These are phyloP conservation scores for Hirschfeldia incana DNA, from an alignment of 345 rosid species.

Conservation along the genomic window DNA sequence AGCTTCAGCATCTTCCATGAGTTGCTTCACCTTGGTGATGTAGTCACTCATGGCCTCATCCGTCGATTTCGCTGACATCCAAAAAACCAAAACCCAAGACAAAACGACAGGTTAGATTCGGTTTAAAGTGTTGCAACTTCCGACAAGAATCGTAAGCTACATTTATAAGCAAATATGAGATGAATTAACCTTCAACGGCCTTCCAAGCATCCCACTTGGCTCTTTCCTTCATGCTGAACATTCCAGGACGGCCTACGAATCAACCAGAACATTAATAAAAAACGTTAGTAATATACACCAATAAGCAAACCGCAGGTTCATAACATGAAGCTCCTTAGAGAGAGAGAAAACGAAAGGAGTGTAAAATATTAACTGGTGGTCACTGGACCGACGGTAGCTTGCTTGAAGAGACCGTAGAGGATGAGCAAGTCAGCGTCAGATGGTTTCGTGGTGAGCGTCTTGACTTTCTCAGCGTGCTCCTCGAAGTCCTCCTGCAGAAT, in stretches of 20 bases:
- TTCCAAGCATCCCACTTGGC: slow-evolving; percentile 99
- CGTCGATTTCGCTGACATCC: slow-evolving; percentile 55
- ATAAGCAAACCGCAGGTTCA: neutral
- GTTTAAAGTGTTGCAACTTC: neutral
- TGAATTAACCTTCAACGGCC: slow-evolving; percentile 75
- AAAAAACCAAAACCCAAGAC: neutral
- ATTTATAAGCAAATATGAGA: neutral
- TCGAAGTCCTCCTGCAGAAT: slow-evolving; percentile 71
- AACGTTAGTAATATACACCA: neutral
- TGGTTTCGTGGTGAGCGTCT: slow-evolving; percentile 57
- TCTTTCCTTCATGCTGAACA: slow-evolving; percentile 73
- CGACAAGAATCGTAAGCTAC: neutral
- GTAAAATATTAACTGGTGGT: slow-evolving; percentile 53
- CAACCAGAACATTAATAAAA: neutral
- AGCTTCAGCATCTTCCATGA: slow-evolving; percentile 61
- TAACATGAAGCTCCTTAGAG: neutral
- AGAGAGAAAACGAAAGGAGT: neutral
- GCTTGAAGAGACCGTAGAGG: slow-evolving; percentile 84
- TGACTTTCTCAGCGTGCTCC: slow-evolving; percentile 65
- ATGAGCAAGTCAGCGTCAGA: slow-evolving; percentile 71
- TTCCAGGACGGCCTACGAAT: slow-evolving; percentile 80
- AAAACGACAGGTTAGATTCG: neutral
- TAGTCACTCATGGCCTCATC: slow-evolving; percentile 78
- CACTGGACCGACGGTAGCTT: slow-evolving; percentile 77
- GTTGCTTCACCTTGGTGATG: slow-evolving; percentile 76